Evolutionary conservation across 176 grass and related monocot species (phyloP).

Genomic region (Alopecurus myosuroides): DNA sequence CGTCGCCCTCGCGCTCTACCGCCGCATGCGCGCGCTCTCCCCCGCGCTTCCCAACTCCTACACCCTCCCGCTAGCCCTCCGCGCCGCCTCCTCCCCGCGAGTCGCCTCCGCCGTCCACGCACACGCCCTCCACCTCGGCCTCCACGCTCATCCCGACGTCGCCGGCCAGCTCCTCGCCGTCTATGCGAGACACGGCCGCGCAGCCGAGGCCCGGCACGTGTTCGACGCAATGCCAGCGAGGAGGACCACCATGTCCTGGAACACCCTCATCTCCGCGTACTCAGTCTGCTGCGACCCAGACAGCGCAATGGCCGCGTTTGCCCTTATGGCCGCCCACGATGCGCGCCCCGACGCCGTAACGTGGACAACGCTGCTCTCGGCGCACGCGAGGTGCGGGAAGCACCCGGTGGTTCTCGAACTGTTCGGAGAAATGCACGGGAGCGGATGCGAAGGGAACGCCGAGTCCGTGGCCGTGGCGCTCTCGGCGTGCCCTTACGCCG

Average conservation of each 20-base stretch:
- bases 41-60: conserved; percentile 42
- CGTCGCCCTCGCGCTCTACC: conserved; percentile 43
- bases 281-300: conserved; percentile 32
- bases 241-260: conserved; percentile 47
- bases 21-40: conserved; percentile 36
- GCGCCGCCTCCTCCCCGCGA: background rate
- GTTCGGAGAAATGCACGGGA: conserved; percentile 36
- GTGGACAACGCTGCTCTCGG: conserved; percentile 56
- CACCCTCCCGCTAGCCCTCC: conserved; percentile 64
- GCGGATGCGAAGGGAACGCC: conserved; percentile 31
- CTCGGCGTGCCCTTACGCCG: conserved; percentile 43
- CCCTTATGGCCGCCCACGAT: conserved; percentile 16
- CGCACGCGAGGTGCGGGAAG: conserved; percentile 37
- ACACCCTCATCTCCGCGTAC: conserved; percentile 53
- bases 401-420: conserved; percentile 33
- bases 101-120: conserved; percentile 30
- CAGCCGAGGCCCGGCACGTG: conserved; percentile 20
- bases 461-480: conserved; percentile 44
- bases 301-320: conserved; percentile 17
- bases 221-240: conserved; percentile 50
- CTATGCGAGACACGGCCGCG: conserved; percentile 29
- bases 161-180: conserved; percentile 43
- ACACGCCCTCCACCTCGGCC: conserved; percentile 38
- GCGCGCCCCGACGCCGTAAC: conserved; percentile 30
- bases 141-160: conserved; percentile 41